phyloP scores from a whole-genome alignment of 1,139 yeast species.

The Suhomyces yuchorum region DNA sequence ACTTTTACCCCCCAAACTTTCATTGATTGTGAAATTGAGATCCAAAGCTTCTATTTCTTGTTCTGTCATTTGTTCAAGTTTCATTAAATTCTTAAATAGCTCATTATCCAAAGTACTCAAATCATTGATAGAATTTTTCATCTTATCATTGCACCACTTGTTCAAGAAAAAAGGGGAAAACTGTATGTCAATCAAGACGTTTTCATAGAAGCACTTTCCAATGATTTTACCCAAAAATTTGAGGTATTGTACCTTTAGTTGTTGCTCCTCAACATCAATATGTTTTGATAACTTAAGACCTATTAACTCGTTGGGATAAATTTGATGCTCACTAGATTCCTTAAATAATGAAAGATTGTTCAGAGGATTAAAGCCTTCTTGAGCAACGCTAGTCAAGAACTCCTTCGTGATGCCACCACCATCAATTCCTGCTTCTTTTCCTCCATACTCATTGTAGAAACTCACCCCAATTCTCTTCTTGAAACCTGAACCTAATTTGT shows the following conservation, averaged over 20 bases:
- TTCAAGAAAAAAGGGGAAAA: constrained; percentile 88
- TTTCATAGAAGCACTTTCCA: constrained; percentile 90
- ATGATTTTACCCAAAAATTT: constrained; percentile 76
- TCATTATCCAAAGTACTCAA: constrained; percentile 69
- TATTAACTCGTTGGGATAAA: constrained; percentile 75
- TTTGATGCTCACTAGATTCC: constrained; percentile 55
- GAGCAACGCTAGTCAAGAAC: constrained; percentile 71
- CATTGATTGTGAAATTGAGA: constrained; percentile 64
- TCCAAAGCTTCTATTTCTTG: constrained; percentile 62
- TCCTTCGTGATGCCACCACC: constrained; percentile 98
- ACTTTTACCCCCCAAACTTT: constrained; percentile 39
- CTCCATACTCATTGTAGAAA: constrained; percentile 73
- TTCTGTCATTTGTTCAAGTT: constrained; percentile 57
- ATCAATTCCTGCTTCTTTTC: constrained; percentile 84
- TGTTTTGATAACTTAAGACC: constrained; percentile 32
- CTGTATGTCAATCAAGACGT: constrained; percentile 74
- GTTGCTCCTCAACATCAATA: constrained; percentile 33
- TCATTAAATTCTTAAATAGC: constrained; percentile 64
- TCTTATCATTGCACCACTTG: constrained; percentile 54
- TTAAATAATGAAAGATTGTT: constrained; percentile 44
- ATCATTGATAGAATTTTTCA: constrained; percentile 74
- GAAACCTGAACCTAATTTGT: constrained; percentile 45
- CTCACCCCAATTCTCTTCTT: constrained; percentile 63
- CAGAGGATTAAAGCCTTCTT: constrained; percentile 61
- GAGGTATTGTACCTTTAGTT: constrained; percentile 41